Base-by-base conservation (phyloP, 1,284 basidiomycete species). In the Bondarzewia mesenterica region DNA sequence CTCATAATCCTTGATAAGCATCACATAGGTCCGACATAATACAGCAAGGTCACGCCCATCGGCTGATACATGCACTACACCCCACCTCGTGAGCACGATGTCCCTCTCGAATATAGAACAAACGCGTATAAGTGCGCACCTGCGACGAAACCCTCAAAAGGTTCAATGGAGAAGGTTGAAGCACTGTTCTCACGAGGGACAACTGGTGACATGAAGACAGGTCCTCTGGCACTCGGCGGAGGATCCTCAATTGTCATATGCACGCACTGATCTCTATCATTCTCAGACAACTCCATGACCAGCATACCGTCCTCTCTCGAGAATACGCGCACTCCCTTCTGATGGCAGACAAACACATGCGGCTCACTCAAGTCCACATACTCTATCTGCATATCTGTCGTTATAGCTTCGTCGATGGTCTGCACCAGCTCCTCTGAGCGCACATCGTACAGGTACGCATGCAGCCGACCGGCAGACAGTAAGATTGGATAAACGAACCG, bases 401-500 rank as follows among this genome's bases (percentile, higher is more conserved):
- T 14, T 7, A 55, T 48, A 1, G 50, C 51, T 8, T 54, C 49
- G 7, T 52, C 47, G 36, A 88, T 66, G 5, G 68, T 71, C 50
- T 78, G 69, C 3, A 73, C 56, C 5, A 78, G 57, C 27, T 57
- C 57, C 1, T 70, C 74, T 0, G 73, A 72, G 4, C 71, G 68
- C 16, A 87, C 65, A 55, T 89, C 75, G 70, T 74, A 86, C 5
- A 87, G 50, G 53, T 73, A 85, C 0, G 74, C 76, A 25, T 63
- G 62, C 12, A 67, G 59, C 1, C 62, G 56, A 22, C 64, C 63
- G 1, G 73, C 72, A 2, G 77, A 73, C 1, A 84, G 62, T 4
- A 89, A 65, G 4, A 71, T 76, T 1, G 85, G 85, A 56, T 80
- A 83, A 4, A 79, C 78, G 53, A 86, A 78, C 5, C 85, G 77